Evolutionary conservation across 2,329 filamentous ascomycete genomes (phyloP).

Genomic region (Sordariomycetes sp.): DNA sequence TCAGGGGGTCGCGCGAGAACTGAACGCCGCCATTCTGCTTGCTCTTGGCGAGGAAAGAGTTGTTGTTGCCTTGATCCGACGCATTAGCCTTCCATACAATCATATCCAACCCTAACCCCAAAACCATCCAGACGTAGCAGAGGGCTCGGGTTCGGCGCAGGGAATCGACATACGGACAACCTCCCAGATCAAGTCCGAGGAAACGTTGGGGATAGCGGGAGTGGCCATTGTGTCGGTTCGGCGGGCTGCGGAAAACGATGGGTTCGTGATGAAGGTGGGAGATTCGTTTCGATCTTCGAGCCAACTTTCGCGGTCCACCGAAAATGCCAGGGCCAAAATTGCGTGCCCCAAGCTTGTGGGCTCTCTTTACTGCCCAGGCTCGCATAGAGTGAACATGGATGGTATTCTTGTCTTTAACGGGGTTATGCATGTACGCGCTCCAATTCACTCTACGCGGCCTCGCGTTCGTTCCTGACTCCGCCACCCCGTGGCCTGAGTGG

Average conservation of each 20-base stretch:
- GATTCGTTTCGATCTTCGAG: too few species aligned
- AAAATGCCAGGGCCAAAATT: conserved; percentile 5
- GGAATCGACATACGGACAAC: conserved; percentile 75
- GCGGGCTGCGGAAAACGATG: conserved; percentile 1
- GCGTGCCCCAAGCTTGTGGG: conserved; percentile 30
- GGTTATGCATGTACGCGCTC: too few species aligned
- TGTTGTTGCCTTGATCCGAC: conserved; percentile 61
- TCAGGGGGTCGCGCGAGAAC: conserved; percentile 91
- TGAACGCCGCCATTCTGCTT: conserved; percentile 67
- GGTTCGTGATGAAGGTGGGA: conserved; percentile 6
- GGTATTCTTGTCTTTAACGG: too few species aligned
- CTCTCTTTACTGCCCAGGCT: conserved; percentile 23
- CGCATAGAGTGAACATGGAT: too few species aligned
- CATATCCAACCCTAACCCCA: too few species aligned
- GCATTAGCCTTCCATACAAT: conserved; percentile 4
- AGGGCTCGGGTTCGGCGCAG: too few species aligned
- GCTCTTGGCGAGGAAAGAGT: conserved; percentile 89
- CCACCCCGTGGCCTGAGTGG: too few species aligned
- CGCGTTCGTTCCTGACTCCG: too few species aligned
- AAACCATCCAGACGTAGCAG: too few species aligned
- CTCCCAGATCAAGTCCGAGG: conserved; percentile 90
- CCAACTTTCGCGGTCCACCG: too few species aligned
- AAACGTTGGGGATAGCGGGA: conserved; percentile 61
- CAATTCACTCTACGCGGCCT: too few species aligned
- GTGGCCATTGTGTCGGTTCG: conserved; percentile 40